Percentiles rank a stretch among this genome's conserved stretches.
phyloP scores from a whole-genome alignment of 305 asterid genomes.

The Plantago lanceolata region DNA sequence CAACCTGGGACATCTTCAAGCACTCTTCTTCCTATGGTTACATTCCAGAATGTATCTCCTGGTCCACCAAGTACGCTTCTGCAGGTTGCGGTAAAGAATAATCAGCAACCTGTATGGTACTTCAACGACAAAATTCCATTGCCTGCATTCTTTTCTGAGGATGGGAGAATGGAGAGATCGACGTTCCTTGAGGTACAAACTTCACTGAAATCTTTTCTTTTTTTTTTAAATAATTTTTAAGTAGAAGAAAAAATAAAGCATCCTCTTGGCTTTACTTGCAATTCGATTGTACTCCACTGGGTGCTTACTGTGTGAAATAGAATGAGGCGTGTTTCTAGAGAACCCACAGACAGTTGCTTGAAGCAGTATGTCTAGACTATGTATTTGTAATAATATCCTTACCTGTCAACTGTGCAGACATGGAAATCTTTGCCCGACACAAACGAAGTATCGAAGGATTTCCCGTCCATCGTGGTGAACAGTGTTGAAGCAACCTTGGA shows the following conservation, averaged over 20 bases:
- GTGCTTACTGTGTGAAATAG: too few species aligned
- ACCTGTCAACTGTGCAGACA: slow-evolving; percentile 45
- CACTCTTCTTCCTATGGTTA: slow-evolving; percentile 83
- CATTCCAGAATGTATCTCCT: slow-evolving; percentile 78
- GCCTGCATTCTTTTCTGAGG: slow-evolving; percentile 61
- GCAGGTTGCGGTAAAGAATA: slow-evolving; percentile 96
- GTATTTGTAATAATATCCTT: slow-evolving; percentile 6
- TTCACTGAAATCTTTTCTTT: slow-evolving; percentile 8
- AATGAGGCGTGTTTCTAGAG: too few species aligned
- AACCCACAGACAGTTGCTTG: too few species aligned
- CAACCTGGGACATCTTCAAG: slow-evolving; percentile 83
- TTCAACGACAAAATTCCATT: slow-evolving; percentile 67
- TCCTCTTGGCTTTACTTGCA: too few species aligned
- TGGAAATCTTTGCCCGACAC: slow-evolving; percentile 99
- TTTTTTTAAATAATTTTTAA: too few species aligned
- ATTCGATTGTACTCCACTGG: too few species aligned
- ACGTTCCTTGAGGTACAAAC: slow-evolving; percentile 76
- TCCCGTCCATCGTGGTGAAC: slow-evolving; percentile 53
- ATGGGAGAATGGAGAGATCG: slow-evolving; percentile 96
- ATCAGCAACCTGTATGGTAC: slow-evolving; percentile 98
- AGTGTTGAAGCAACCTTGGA: slow-evolving; percentile 71
- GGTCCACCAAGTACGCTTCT: slow-evolving; percentile 76
- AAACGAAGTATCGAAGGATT: slow-evolving; percentile 66
- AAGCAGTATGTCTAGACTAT: too few species aligned
- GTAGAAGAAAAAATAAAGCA: too few species aligned